These are phyloP conservation scores for Tubosaeta sp. DNA, from an alignment of 768 basidiomycete species.

Conservation along the genomic window DNA sequence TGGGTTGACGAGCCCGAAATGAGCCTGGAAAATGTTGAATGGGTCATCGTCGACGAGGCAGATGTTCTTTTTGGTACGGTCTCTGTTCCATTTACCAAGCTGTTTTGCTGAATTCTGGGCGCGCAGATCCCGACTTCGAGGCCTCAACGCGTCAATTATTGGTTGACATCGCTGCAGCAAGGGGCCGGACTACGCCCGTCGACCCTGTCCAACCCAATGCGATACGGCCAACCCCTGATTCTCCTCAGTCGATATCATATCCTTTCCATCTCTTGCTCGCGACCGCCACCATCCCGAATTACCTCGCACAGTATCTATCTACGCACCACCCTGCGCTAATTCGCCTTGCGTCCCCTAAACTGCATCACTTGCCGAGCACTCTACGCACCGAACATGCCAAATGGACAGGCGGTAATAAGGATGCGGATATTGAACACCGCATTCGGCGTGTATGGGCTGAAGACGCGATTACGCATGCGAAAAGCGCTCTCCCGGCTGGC, in stretches of 20 bases:
- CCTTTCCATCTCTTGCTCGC: constrained; percentile 82
- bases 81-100: background rate
- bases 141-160: constrained; percentile 67
- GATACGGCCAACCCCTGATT: constrained; percentile 4
- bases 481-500: constrained; percentile 16
- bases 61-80: constrained; percentile 80
- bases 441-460: constrained; percentile 72
- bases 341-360: constrained; percentile 75
- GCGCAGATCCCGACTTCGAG: constrained; percentile 75
- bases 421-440: constrained; percentile 73
- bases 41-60: constrained; percentile 90
- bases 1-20: constrained; percentile 52
- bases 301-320: constrained; percentile 63
- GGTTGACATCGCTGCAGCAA: constrained; percentile 63
- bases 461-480: constrained; percentile 41
- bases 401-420: constrained; percentile 78
- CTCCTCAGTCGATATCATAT: constrained; percentile 36
- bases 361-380: constrained; percentile 72
- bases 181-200: constrained; percentile 31
- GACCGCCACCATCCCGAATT: constrained; percentile 82
- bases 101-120: background rate
- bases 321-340: constrained; percentile 55
- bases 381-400: constrained; percentile 69
- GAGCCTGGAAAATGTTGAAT: constrained; percentile 69
- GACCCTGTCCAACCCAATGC: constrained; percentile 16